phyloP scores from a whole-genome alignment of 371 early-diverging fungal genomes.

The Mucor sp. region DNA sequence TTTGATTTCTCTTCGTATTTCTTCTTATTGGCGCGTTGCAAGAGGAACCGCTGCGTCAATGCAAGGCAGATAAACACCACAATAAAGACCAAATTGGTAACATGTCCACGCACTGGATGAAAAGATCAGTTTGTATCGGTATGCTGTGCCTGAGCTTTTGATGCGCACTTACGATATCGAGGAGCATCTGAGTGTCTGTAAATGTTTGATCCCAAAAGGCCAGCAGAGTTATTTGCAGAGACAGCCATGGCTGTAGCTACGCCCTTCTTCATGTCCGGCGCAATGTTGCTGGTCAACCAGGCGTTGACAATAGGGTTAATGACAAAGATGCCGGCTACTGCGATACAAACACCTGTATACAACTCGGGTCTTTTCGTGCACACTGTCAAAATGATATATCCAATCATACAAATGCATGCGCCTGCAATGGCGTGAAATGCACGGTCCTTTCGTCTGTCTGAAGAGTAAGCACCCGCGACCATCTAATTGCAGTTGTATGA shows the following conservation, averaged over 20 bases:
- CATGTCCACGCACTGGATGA: conserved; percentile 42
- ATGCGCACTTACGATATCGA: conserved; percentile 32
- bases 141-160: not conserved
- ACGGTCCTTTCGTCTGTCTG: conserved; percentile 38
- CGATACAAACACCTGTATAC: conserved; percentile 44
- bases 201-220: conserved; percentile 49
- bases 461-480: conserved; percentile 42
- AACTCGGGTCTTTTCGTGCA: conserved; percentile 17
- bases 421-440: conserved; percentile 46
- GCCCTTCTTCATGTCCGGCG: conserved; percentile 50
- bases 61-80: conserved; percentile 33
- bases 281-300: conserved; percentile 50
- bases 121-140: too few relatives aligned
- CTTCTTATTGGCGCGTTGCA: conserved; percentile 24
- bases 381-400: conserved; percentile 34
- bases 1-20: conserved; percentile 8
- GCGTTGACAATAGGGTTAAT: conserved; percentile 55
- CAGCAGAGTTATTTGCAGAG: conserved; percentile 49
- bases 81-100: conserved; percentile 33
- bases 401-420: conserved; percentile 36
- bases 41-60: conserved; percentile 28
- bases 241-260: conserved; percentile 55
- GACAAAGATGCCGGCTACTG: conserved; percentile 47
- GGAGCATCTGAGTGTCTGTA: conserved; percentile 51
- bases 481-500: conserved; percentile 20